Base-by-base conservation (phyloP, 139 green algal species). In the Chlorella ohadii region DNA sequence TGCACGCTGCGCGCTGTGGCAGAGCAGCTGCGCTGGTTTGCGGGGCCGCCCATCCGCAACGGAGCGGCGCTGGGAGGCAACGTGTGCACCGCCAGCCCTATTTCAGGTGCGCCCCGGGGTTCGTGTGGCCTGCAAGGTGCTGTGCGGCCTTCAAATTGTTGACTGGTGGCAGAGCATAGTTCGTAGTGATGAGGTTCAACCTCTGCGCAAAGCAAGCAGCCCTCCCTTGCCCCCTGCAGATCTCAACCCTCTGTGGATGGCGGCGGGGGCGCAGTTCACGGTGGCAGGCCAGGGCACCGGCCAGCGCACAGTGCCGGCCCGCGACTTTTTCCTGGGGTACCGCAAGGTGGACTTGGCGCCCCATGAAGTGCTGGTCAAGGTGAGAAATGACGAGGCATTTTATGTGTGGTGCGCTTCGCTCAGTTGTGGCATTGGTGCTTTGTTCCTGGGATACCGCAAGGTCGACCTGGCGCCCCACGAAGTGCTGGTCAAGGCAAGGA, bases 251-350 rank as follows among this genome's bases (percentile, higher is more conserved):
- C 39, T 75, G 39, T 83, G 78, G 78, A 83, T 83, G 78, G 80
- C 74, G 4, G 41, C 63, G 3, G 80, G 80, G 11, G 82, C 86
- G 11, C 5, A 36, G 4, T 99, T 99, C 84, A 85, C 73, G 3
- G 63, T 93, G 22, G 82, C 55, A 3, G 89, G 86, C 19, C 56
- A 91, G 63, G 89, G 78, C 63, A 88, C 85, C 23, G 86, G 71
- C 2, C 65, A 76, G 84, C 67, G 89, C 65, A 65, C 77, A 36
- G 88, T 90, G n/a, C 27, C 59, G n/a, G 91, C 94, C 16, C 65
- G 44, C 1, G 57, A 96, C 34, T 99, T 99, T 86, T 99, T 99
- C 92, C 64, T 97, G 38, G 95, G 94, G 0, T 99, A 99, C 89
- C 90, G 93, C 81, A 88, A 91, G 70, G 93, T 96, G 39, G 96